These are phyloP conservation scores for Grigorovia yakushimaensis DNA, from an alignment of 805 yeast genomes.

Conservation along the genomic window DNA sequence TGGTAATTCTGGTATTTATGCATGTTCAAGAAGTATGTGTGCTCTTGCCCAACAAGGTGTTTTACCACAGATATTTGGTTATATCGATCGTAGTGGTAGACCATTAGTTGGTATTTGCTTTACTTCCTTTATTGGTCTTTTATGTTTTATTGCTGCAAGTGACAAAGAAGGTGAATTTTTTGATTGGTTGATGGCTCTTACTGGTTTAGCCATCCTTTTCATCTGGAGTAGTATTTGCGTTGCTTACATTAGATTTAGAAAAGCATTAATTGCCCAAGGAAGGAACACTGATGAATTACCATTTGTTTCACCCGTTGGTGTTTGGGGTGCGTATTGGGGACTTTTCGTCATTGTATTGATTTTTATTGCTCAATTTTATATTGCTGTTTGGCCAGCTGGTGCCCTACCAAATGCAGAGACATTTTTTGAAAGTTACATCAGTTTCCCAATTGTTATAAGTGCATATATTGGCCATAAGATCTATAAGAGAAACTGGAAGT, in stretches of 20 bases:
- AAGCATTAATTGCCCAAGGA: slow-evolving; percentile 56
- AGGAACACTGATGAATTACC: slow-evolving; percentile 40
- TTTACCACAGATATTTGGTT: slow-evolving; percentile 48
- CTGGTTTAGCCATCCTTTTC: slow-evolving; percentile 53
- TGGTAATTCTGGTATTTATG: slow-evolving; percentile 64
- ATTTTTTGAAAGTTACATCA: slow-evolving; percentile 60
- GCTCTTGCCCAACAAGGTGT: slow-evolving; percentile 55
- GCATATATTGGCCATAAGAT: slow-evolving; percentile 51
- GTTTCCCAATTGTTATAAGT: slow-evolving; percentile 50
- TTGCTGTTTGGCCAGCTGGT: slow-evolving; percentile 63
- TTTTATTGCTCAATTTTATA: slow-evolving; percentile 72
- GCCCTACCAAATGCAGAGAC: slow-evolving; percentile 39
- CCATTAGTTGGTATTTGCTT: slow-evolving; percentile 49
- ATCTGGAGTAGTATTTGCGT: slow-evolving; percentile 55
- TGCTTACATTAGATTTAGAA: slow-evolving; percentile 54
- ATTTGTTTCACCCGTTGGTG: slow-evolving; percentile 58
- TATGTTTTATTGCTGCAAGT: slow-evolving; percentile 50
- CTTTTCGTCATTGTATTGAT: slow-evolving; percentile 46
- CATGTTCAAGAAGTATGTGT: slow-evolving; percentile 55
- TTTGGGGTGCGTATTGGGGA: slow-evolving; percentile 59
- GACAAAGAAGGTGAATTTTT: slow-evolving; percentile 44
- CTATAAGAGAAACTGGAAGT: slow-evolving; percentile 35
- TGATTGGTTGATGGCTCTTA: slow-evolving; percentile 53
- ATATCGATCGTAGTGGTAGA: slow-evolving; percentile 58
- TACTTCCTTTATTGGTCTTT: slow-evolving; percentile 44